Conservation (phyloP, 108 stramenopile genomes). For the Epithemia pelagica region DNA sequence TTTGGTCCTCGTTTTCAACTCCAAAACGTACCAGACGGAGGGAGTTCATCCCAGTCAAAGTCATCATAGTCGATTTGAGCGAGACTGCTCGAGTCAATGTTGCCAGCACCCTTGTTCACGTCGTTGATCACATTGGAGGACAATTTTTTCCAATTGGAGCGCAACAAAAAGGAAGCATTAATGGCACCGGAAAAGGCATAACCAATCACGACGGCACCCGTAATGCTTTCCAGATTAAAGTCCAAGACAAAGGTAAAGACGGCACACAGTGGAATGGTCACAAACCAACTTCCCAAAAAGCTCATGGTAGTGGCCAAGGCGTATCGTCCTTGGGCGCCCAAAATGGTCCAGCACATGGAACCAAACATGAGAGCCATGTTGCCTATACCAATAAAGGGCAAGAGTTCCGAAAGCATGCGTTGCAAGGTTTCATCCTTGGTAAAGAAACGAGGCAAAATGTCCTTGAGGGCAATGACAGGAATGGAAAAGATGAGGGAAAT, state of each 20-base stretch:
- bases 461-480: slow-evolving; percentile 25
- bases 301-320: slow-evolving; percentile 26
- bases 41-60: neutral
- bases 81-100: neutral
- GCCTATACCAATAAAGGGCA: slow-evolving; percentile 52
- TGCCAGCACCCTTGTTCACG: neutral
- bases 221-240: slow-evolving; percentile 22
- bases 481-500: slow-evolving; percentile 16
- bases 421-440: slow-evolving; percentile 53
- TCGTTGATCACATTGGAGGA: slow-evolving; percentile 2
- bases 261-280: slow-evolving; percentile 34
- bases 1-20: too few species aligned
- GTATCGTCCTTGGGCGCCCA: slow-evolving; percentile 41
- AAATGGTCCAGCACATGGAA: slow-evolving; percentile 30
- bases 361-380: slow-evolving; percentile 30
- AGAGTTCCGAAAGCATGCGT: slow-evolving; percentile 38
- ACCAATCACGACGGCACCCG: slow-evolving; percentile 34
- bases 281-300: slow-evolving; percentile 22
- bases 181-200: slow-evolving; percentile 15
- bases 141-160: slow-evolving; percentile 20
- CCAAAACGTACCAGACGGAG: neutral
- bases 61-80: neutral
- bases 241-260: slow-evolving; percentile 24
- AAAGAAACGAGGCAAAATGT: slow-evolving; percentile 33
- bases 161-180: slow-evolving; percentile 8